phyloP scores from a whole-genome alignment of 108 stramenopile genomes.

The Cyclotella sp. region DNA sequence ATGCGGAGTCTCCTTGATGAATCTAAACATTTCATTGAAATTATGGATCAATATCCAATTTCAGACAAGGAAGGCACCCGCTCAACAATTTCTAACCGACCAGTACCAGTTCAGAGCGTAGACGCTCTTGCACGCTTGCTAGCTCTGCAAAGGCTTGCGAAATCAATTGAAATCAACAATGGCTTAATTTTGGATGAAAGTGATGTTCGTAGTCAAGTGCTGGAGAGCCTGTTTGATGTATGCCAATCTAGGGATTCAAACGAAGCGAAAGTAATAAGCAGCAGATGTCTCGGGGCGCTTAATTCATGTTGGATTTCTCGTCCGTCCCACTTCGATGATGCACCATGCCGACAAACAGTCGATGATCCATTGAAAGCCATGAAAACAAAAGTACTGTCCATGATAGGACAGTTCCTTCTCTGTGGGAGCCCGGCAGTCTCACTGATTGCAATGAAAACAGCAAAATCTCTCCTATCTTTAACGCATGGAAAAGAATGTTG shows the following conservation, averaged over 20 bases:
- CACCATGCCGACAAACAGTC: not conserved
- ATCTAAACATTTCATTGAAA: conserved; percentile 35
- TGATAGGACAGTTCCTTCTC: conserved; percentile 48
- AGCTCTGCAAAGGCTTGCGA: conserved; percentile 44
- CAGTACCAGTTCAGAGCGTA: conserved; percentile 8
- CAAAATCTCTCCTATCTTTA: conserved; percentile 55
- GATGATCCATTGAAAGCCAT: conserved; percentile 40
- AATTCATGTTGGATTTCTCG: conserved; percentile 8
- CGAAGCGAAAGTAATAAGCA: conserved; percentile 50
- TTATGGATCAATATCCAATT: conserved; percentile 48
- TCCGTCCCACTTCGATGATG: not conserved
- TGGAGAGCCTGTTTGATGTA: conserved; percentile 25
- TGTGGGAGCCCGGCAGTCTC: conserved; percentile 52
- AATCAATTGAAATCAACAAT: conserved; percentile 9
- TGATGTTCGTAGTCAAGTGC: conserved; percentile 3
- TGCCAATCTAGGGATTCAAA: conserved; percentile 47
- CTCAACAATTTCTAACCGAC: not conserved
- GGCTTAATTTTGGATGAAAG: not conserved
- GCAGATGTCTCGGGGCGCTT: conserved; percentile 58
- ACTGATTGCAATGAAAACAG: conserved; percentile 61
- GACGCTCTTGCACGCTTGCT: conserved; percentile 42
- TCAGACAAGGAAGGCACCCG: conserved; percentile 3
- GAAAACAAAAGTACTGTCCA: conserved; percentile 34
- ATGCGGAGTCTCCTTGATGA: conserved; percentile 19
- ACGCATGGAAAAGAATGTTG: conserved; percentile 50